Conservation (phyloP, 2,329 filamentous ascomycete species). For the Trichoderma gracile region DNA sequence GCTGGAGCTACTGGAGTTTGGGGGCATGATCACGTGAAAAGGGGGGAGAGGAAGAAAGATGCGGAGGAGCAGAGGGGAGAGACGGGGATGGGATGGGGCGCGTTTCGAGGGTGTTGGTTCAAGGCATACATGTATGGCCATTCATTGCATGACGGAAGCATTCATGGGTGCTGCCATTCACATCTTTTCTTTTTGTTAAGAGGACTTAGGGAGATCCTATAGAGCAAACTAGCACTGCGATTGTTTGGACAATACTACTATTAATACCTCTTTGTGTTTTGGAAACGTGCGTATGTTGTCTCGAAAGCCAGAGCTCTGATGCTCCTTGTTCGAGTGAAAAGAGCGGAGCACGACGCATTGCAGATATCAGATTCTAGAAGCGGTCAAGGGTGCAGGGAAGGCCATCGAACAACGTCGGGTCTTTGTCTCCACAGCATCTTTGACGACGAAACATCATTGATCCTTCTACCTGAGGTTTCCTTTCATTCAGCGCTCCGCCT, state of each 20-base stretch:
- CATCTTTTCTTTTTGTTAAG: constrained; percentile 23
- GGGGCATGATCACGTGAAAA: constrained; percentile 7
- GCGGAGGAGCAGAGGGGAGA: constrained; percentile 14
- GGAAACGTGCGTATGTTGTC: background rate
- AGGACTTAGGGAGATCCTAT: constrained; percentile 23
- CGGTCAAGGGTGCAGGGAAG: constrained; percentile 1
- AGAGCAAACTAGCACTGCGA: constrained; percentile 23
- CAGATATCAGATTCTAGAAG: background rate
- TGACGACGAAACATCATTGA: background rate
- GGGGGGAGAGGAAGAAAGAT: background rate
- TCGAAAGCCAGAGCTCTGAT: background rate
- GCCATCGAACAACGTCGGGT: background rate
- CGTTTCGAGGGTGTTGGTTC: constrained; percentile 5
- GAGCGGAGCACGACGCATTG: background rate
- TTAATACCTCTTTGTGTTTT: constrained; percentile 21
- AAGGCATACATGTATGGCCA: constrained; percentile 7
- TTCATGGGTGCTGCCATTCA: constrained; percentile 21
- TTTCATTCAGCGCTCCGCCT: background rate
- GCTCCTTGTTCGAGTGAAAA: background rate
- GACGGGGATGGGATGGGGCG: background rate
- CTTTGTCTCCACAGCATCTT: background rate
- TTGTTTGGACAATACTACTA: constrained; percentile 27
- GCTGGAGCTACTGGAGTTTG: constrained; percentile 12
- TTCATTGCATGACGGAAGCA: constrained; percentile 19
- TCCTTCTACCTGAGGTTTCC: background rate